phyloP scores from a whole-genome alignment of 2,329 filamentous ascomycete species.

The Piedraia hortae region DNA sequence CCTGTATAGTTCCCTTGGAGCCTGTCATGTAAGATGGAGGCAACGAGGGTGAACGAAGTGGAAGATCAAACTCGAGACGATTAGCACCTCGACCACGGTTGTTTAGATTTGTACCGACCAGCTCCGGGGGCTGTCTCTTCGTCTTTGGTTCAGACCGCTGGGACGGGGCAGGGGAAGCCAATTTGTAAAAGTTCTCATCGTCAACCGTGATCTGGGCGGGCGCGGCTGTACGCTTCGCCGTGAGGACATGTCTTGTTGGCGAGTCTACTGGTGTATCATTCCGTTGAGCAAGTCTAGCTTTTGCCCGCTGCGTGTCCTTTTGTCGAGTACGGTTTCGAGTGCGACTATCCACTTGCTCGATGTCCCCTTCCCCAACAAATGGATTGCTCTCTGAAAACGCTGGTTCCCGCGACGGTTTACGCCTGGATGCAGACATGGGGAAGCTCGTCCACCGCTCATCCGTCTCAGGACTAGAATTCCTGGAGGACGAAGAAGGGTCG shows the following conservation, averaged over 20 bases:
- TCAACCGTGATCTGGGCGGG: constrained; percentile 79
- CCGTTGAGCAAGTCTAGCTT: too few species aligned
- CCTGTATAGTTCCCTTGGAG: constrained; percentile 24
- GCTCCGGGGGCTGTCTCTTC: neutral
- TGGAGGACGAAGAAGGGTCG: too few species aligned
- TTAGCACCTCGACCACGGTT: constrained; percentile 34
- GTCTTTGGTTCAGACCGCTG: constrained; percentile 1
- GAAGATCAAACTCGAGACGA: constrained; percentile 30
- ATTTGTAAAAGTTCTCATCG: constrained; percentile 21
- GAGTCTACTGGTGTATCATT: constrained; percentile 25
- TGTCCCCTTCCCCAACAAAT: too few species aligned
- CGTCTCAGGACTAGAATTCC: too few species aligned
- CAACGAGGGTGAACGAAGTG: constrained; percentile 46
- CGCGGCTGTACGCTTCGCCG: constrained; percentile 63
- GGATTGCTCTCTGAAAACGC: too few species aligned
- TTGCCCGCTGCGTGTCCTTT: too few species aligned
- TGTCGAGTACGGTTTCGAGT: too few species aligned
- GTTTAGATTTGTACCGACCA: constrained; percentile 1
- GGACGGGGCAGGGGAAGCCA: constrained; percentile 10
- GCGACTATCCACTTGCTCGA: too few species aligned
- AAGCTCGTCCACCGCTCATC: too few species aligned
- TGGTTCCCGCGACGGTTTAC: too few species aligned
- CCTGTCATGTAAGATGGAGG: constrained; percentile 30
- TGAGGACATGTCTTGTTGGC: constrained; percentile 43
- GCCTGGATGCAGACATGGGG: too few species aligned